Evolutionary conservation across 2,329 filamentous ascomycete genomes (phyloP), one percentile per base, ranked within the genome.

Genomic region (Talaromyces sp.): DNA sequence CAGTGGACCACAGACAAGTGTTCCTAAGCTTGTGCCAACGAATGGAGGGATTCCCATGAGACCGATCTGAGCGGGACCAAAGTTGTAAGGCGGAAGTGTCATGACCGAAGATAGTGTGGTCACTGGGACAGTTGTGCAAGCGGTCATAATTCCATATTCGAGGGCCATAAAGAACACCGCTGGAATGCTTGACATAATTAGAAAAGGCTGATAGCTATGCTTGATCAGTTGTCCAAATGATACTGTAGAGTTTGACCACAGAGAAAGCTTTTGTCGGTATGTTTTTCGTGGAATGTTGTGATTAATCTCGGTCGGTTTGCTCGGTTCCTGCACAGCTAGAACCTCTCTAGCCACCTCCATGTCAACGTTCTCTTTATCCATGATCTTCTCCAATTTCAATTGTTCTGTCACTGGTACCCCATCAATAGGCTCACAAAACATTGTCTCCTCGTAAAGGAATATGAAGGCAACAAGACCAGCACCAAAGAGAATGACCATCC

Each of bases 181-280:
- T 2, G 92, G 92, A 9, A 77, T 70, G 0, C 56, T 53, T 24
- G 63, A 58, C 6, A 76, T 55, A 17, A 70, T 63, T 4, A 65
- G 14, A 30, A 72, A 62, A 0, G 69, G 69, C 13, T 67, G 62
- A 17, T 60, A 65, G 50, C 60, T 56, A 51, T 70, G 67, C n/a
- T 56, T 63, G 41, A 54, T 43, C 8, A 66, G 32, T 16, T 54
- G 40, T 19, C 35, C 35, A n/a, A 58, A 37, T 3, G 57, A 39
- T n/a, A 54, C 46, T 2, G 56, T 47, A 13, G 56, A 49, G 10
- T 54, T 49, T 6, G 57, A 70, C 30, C 65, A 65, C 1, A 76
- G 52, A 1, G 71, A 64, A n/a, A 82, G 61, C 10, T 72, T 69
- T 57, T 80, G 65, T 48, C 65, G 62, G 55, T 79, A 80, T 0